phyloP scores from a whole-genome alignment of 768 basidiomycete species.

The Coprinopsis cinerea region DNA sequence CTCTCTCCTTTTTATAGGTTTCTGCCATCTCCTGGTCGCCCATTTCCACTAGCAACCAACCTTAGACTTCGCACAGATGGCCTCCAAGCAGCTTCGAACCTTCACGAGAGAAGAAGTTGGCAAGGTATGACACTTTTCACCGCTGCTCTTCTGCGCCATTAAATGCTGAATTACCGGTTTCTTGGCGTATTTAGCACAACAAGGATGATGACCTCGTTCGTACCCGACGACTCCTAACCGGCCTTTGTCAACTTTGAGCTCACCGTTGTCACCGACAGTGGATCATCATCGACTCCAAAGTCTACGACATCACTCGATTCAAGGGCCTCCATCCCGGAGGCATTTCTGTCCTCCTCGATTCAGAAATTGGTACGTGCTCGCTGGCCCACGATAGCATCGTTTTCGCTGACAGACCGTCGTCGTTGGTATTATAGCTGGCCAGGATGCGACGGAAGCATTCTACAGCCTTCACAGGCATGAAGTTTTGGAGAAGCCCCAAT shows the following conservation, averaged over 20 bases:
- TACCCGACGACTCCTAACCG: not conserved
- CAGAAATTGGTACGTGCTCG: constrained; percentile 59
- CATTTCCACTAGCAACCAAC: too few relatives aligned
- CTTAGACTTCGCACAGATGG: constrained; percentile 16
- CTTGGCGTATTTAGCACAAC: constrained; percentile 62
- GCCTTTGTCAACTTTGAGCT: not conserved
- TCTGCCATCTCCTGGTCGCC: too few relatives aligned
- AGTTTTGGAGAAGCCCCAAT: constrained; percentile 76
- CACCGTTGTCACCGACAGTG: constrained; percentile 41
- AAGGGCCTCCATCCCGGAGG: constrained; percentile 86
- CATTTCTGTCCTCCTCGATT: constrained; percentile 63
- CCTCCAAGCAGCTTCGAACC: constrained; percentile 24
- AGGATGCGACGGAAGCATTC: constrained; percentile 88
- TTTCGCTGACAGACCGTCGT: not conserved
- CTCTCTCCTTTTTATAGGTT: too few relatives aligned
- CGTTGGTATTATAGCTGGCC: constrained; percentile 53
- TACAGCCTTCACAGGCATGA: constrained; percentile 89
- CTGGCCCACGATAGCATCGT: too few relatives aligned
- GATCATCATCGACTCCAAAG: constrained; percentile 79
- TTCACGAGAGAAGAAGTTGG: constrained; percentile 68
- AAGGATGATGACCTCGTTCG: constrained; percentile 65
- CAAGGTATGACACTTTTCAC: constrained; percentile 38
- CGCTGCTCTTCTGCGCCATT: not conserved
- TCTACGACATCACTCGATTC: constrained; percentile 81
- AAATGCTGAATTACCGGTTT: constrained; percentile 4